Percentiles rank a stretch among this genome's conserved stretches.
These are phyloP conservation scores for Trypanosoma grayi DNA, from an alignment of 208 protist species.

Conservation along the genomic window DNA sequence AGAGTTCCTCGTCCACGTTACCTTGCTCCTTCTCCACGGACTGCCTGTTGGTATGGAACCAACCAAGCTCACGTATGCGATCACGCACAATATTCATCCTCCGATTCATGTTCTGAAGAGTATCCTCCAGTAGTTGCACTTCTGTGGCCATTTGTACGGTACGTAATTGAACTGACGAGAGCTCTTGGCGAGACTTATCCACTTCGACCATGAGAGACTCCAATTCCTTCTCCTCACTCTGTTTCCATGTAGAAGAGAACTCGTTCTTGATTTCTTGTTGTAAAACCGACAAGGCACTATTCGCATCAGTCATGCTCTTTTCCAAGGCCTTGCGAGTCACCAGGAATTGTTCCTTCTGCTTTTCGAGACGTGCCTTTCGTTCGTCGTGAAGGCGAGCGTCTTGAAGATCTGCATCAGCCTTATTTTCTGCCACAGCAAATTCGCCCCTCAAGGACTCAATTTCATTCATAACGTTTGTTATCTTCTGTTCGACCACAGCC, in stretches of 20 bases:
- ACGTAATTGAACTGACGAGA: conserved; percentile 41
- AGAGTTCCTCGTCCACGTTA: conserved; percentile 53
- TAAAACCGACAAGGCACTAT: conserved; percentile 30
- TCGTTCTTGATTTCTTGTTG: conserved; percentile 53
- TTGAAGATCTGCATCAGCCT: conserved; percentile 39
- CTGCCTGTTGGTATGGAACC: conserved; percentile 38
- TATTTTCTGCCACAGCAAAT: conserved; percentile 39
- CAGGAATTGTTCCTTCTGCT: conserved; percentile 47
- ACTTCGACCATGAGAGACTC: conserved; percentile 57
- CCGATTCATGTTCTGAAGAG: conserved; percentile 46
- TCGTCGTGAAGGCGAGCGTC: conserved; percentile 44
- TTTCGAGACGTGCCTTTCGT: conserved; percentile 31
- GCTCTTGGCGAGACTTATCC: conserved; percentile 27
- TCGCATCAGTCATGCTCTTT: conserved; percentile 36
- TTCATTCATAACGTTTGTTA: conserved; percentile 76
- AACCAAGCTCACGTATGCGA: conserved; percentile 63
- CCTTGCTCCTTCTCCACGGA: conserved; percentile 37
- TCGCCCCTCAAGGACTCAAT: conserved; percentile 63
- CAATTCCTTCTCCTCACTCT: conserved; percentile 62
- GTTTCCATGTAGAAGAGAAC: conserved; percentile 60
- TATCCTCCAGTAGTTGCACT: conserved; percentile 72
- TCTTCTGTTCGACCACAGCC: conserved; percentile 65
- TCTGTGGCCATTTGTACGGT: conserved; percentile 61
- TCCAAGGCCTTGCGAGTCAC: conserved; percentile 40
- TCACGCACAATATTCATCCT: conserved; percentile 53